Percentiles rank a stretch among this genome's conserved stretches.
phyloP scores from a whole-genome alignment of 2,329 filamentous ascomycete species.

The Aspergillus carbonarius region DNA sequence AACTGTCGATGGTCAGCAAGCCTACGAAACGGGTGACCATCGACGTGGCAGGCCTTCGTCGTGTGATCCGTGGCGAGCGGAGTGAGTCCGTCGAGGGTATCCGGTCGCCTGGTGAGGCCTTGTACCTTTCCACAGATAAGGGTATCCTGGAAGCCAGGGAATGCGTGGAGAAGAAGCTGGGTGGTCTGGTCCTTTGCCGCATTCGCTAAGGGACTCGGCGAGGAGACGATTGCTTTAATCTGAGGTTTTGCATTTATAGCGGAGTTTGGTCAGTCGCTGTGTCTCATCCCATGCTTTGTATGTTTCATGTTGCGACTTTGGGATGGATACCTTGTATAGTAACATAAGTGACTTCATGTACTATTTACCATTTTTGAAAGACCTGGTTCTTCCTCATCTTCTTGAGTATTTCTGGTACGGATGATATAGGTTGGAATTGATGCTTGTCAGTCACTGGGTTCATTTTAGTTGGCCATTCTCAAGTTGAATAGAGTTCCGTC shows the following conservation, averaged over 20 bases:
- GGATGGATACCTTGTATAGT: conserved; percentile 41
- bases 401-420: neutral
- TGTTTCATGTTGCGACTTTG: conserved; percentile 30
- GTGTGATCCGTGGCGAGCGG: conserved; percentile 67
- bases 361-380: conserved; percentile 9
- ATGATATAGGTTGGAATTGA: neutral
- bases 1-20: conserved; percentile 67
- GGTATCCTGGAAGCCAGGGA: conserved; percentile 81
- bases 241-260: conserved; percentile 36
- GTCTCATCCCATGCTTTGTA: conserved; percentile 30
- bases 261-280: conserved; percentile 41
- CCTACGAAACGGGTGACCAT: conserved; percentile 71
- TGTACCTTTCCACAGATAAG: conserved; percentile 74
- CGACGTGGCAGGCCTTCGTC: conserved; percentile 60
- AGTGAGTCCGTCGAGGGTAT: conserved; percentile 69
- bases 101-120: conserved; percentile 72
- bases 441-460: neutral
- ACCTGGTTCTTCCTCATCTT: neutral
- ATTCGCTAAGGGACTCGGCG: conserved; percentile 40
- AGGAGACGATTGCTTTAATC: conserved; percentile 13
- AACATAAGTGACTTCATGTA: conserved; percentile 32
- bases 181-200: conserved; percentile 76
- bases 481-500: neutral
- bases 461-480: neutral
- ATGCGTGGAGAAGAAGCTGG: conserved; percentile 74